Percentiles rank a stretch among this genome's conserved stretches.
phyloP scores from a whole-genome alignment of 805 yeast species.

The Starmerella bacillaris region DNA sequence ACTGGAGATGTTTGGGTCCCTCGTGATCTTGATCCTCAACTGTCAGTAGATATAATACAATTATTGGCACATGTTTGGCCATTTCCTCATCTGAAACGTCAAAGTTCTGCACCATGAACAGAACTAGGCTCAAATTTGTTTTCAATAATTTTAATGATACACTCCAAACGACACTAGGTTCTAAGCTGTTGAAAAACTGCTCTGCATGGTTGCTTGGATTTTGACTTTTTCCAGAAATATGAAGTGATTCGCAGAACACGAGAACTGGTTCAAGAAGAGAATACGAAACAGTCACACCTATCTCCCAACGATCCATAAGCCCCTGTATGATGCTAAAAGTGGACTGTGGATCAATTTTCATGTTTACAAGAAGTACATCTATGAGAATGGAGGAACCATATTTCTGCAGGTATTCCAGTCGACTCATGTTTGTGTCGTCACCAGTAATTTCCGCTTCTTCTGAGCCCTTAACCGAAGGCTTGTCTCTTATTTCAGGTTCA shows the following conservation, averaged over 20 bases:
- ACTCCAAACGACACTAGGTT: slow-evolving; percentile 62
- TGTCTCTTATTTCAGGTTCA: slow-evolving; percentile 24
- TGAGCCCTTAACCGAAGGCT: neutral
- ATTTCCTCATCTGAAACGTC: slow-evolving; percentile 77
- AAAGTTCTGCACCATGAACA: slow-evolving; percentile 45
- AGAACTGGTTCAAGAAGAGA: slow-evolving; percentile 49
- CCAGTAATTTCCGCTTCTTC: no score
- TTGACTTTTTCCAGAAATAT: slow-evolving; percentile 2
- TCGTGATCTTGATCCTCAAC: slow-evolving; percentile 1
- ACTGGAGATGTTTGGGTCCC: no score
- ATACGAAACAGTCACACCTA: slow-evolving; percentile 61
- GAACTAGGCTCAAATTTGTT: slow-evolving; percentile 29
- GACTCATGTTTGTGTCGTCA: slow-evolving; percentile 15
- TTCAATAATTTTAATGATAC: slow-evolving; percentile 32
- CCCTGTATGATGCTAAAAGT: slow-evolving; percentile 49
- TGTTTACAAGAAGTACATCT: slow-evolving; percentile 34
- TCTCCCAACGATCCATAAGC: slow-evolving; percentile 87
- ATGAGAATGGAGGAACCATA: slow-evolving; percentile 37
- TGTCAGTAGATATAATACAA: slow-evolving; percentile 27
- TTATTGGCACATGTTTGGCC: slow-evolving; percentile 59
- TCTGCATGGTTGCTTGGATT: no score
- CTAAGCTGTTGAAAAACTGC: slow-evolving; percentile 71
- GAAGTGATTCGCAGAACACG: slow-evolving; percentile 24
- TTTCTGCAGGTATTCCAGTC: slow-evolving; percentile 40
- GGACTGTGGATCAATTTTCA: slow-evolving; percentile 19